Conservation (phyloP, 73 alveolate species). For the Tetrahymena borealis region DNA sequence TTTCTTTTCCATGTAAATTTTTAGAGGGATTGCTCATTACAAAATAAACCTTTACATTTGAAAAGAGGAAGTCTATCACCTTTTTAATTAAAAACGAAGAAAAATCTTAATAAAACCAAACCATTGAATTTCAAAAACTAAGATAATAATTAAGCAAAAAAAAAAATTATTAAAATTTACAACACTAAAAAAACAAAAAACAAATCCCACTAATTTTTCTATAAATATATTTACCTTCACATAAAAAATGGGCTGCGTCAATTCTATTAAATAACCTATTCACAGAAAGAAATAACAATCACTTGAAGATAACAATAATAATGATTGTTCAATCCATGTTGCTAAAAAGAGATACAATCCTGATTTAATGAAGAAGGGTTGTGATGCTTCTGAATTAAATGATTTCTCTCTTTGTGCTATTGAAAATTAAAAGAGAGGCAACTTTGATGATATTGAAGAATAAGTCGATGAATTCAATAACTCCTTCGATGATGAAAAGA, state of each 20-base stretch:
- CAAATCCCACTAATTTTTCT: background rate
- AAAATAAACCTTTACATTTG: too few relatives aligned
- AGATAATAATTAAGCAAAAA: background rate
- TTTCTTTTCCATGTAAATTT: too few relatives aligned
- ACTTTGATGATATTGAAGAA: background rate
- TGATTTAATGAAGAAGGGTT: background rate
- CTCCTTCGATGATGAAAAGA: background rate
- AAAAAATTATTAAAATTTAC: background rate
- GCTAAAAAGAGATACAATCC: background rate
- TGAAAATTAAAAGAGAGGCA: background rate
- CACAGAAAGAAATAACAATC: background rate
- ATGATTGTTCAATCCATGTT: background rate
- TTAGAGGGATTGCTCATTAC: too few relatives aligned
- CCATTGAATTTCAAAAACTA: background rate
- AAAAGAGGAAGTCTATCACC: background rate
- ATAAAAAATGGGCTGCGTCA: slow-evolving; percentile 3
- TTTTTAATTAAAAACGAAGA: background rate
- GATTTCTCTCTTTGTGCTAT: slow-evolving; percentile 1
- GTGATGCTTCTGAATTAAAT: background rate
- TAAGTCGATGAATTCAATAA: background rate
- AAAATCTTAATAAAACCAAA: background rate
- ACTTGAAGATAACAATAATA: background rate
- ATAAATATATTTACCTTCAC: background rate
- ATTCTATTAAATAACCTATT: background rate
- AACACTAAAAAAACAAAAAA: background rate